A percentile compares a stretch with the other conserved stretches of the same genome.
Conservation (phyloP, 257 asterid species). For the Solanum lignicaule region DNA sequence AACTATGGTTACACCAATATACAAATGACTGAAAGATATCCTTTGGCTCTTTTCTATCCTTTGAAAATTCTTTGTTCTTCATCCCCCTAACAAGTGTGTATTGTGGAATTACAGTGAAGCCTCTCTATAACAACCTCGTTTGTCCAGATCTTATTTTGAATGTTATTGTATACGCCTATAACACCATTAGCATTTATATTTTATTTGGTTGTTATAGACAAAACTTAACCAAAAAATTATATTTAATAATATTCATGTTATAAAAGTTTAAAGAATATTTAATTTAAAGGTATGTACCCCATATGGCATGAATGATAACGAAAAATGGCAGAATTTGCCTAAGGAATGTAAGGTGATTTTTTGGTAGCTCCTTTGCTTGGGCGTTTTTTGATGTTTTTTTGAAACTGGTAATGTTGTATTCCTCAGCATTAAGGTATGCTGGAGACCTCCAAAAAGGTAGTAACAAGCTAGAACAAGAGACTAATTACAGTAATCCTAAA, state of each 20-base stretch:
- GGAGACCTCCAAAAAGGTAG: too few relatives aligned
- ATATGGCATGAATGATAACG: neutral
- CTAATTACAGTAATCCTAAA: too few relatives aligned
- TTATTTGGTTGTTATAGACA: neutral
- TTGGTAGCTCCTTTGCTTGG: neutral
- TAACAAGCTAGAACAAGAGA: too few relatives aligned
- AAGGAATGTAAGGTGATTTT: neutral
- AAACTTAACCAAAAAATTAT: neutral
- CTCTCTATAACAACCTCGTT: neutral
- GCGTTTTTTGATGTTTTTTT: too few relatives aligned
- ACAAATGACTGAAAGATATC: neutral
- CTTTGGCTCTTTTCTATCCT: neutral
- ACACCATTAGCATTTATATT: neutral
- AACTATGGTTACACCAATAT: neutral
- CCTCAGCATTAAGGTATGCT: too few relatives aligned
- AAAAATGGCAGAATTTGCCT: neutral
- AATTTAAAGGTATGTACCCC: neutral
- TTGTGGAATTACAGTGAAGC: neutral
- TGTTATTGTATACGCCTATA: neutral
- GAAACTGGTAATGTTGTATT: too few relatives aligned
- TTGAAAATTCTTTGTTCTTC: neutral
- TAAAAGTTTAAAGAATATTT: neutral
- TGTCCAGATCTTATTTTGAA: neutral
- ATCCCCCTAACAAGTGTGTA: neutral
- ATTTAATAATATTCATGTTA: neutral